Percentiles rank a stretch among this genome's conserved stretches.
These are phyloP conservation scores for Globisporangium solare DNA, from an alignment of 352 stramenopile genomes.

Conservation along the genomic window DNA sequence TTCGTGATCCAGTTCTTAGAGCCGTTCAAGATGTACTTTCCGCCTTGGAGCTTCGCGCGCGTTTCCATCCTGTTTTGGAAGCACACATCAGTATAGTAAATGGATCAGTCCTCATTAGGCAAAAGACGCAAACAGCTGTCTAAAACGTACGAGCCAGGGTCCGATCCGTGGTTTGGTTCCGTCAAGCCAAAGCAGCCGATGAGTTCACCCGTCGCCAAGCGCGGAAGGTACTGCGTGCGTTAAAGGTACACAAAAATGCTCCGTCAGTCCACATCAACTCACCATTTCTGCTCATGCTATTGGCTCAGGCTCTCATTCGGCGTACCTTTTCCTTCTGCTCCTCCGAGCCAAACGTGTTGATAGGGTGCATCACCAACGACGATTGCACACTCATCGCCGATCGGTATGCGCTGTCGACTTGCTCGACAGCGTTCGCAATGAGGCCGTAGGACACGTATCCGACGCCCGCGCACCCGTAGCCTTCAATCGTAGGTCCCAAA, in stretches of 20 bases:
- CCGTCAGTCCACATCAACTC: no score
- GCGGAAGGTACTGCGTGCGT: slow-evolving; percentile 86
- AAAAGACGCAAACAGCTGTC: neutral
- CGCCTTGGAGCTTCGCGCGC: slow-evolving; percentile 73
- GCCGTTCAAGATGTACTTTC: slow-evolving; percentile 96
- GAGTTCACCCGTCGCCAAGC: slow-evolving; percentile 92
- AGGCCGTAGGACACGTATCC: slow-evolving; percentile 96
- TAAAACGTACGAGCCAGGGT: slow-evolving; percentile 81
- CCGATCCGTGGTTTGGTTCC: slow-evolving; percentile 97
- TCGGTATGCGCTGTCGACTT: slow-evolving; percentile 95
- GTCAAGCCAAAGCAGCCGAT: slow-evolving; percentile 98
- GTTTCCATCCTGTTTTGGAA: slow-evolving; percentile 90
- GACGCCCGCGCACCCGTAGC: slow-evolving; percentile 93
- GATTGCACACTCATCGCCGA: slow-evolving; percentile 98
- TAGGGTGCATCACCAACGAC: slow-evolving; percentile 97
- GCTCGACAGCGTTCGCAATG: slow-evolving; percentile 95
- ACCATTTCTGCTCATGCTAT: neutral
- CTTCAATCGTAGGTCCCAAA: slow-evolving; percentile 91
- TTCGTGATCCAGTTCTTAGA: slow-evolving; percentile 97
- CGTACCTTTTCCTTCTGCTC: slow-evolving; percentile 92
- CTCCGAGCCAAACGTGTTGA: slow-evolving; percentile 96
- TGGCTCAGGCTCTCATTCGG: neutral
- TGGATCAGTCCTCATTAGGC: neutral
- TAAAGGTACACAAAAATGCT: slow-evolving; percentile 4
- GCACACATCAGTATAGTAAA: neutral